Base-by-base conservation (phyloP, 805 yeast genomes). In the Priceomyces carsonii region DNA sequence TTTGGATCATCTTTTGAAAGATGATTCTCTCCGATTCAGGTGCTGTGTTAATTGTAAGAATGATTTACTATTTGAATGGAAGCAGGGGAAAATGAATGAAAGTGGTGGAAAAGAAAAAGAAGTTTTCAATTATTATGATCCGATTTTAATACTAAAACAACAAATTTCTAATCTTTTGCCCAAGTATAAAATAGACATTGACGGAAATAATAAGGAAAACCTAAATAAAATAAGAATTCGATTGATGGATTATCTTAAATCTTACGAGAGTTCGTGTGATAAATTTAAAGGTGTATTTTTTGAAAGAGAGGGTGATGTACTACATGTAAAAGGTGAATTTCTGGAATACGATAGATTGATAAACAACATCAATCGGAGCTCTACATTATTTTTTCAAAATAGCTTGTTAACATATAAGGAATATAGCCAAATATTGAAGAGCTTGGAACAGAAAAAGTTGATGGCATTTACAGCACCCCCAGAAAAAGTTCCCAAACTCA, bases 21-120 rank as follows among this genome's bases (percentile, higher is more conserved):
- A 38, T 13, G 42, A 22, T 27, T 35, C 48, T 4, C 47, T 62
- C 3, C 42, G 59, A 3, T 53, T 85, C 7, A 56, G 96, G 25
- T 59, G 88, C 21, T 91, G 98, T 60, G 60, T 71, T 3, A 62
- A 68, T 19, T 91, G 99, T 62, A 81, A 84, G 35, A 65, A 77
- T 42, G 60, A 64, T 3, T 59, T 90, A 18, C 79, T 85, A 39
- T 67, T 72, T 24, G 78, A 73, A 31, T 70, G 78, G 47, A 75
- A 54, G 29, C 29, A 40, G 5, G 29, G 24, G n/a, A 32, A 36
- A 8, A 28, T 42, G 13, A 36, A 37, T 3, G 15, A 28, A 18
- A 25, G 44, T 24, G 18, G 26, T 40, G 28, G 18, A n/a, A 26
- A 29, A 3, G 35, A 37, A 3, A 28, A 29, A 9, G 34, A 29